These are phyloP conservation scores for Termitomyces eurrhizus DNA, from an alignment of 768 basidiomycete species.

Conservation along the genomic window DNA sequence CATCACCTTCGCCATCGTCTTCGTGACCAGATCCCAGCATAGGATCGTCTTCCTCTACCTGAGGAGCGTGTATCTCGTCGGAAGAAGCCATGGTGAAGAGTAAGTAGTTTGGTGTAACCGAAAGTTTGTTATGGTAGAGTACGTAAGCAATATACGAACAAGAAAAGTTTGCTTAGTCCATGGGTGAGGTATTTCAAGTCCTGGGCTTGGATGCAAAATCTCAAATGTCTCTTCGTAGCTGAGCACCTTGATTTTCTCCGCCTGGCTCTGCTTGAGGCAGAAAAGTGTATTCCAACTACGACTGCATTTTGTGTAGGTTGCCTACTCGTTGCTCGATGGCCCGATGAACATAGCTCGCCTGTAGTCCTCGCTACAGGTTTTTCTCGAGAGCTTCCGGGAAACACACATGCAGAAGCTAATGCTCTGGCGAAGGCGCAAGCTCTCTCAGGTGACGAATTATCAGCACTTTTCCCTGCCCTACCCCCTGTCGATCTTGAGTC, in stretches of 20 bases:
- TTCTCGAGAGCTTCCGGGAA: conserved; percentile 88
- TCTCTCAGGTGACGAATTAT: conserved; percentile 42
- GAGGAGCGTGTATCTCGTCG: conserved; percentile 28
- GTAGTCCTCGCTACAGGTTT: conserved; percentile 74
- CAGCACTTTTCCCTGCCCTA: conserved; percentile 36
- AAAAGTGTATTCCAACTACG: conserved; percentile 60
- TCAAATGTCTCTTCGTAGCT: conserved; percentile 8
- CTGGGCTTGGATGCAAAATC: background rate
- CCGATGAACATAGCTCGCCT: conserved; percentile 32
- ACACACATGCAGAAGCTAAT: conserved; percentile 97
- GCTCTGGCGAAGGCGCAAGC: conserved; percentile 68
- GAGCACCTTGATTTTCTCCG: conserved; percentile 43
- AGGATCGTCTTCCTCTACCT: conserved; percentile 39
- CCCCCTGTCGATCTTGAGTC: conserved; percentile 37
- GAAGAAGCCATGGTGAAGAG: conserved; percentile 52
- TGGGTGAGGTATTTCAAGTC: conserved; percentile 5
- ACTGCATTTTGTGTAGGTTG: conserved; percentile 94
- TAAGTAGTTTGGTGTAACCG: conserved; percentile 16
- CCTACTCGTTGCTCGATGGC: conserved; percentile 53
- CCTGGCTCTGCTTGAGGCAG: conserved; percentile 67
- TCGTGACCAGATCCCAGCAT: conserved; percentile 55
- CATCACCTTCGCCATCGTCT: conserved; percentile 36
- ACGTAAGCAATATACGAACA: conserved; percentile 16
- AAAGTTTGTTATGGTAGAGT: conserved; percentile 14
- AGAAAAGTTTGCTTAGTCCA: background rate